Base-by-base conservation (phyloP, 106 monocot genomes). In the Dendrobium chrysotoxum region DNA sequence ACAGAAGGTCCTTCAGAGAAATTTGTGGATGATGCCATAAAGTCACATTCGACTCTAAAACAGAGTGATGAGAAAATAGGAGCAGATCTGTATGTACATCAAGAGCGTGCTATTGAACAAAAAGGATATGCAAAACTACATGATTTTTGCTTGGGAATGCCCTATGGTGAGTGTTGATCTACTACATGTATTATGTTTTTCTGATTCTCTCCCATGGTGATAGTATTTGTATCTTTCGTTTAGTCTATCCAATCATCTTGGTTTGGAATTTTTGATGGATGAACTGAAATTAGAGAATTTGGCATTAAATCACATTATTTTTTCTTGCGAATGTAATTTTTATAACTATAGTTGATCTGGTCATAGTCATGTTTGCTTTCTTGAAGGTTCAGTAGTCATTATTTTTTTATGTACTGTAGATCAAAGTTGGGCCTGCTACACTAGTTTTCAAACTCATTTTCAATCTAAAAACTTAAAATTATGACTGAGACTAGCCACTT, bases 121-220 rank as follows among this genome's bases (percentile, higher is more conserved):
- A 86, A 81, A 40, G 79, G 53, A n/a, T 58, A 82, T 68, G 86
- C 86, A 64, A 79, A 82, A 77, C 75, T 86, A 53, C 86, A 86
- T 75, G 86, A 86, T 38, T 86, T 86, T 82, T 86, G 86, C 78
- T 72, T 86, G 28, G 86, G 86, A 50, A 86, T 86, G 16, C 86
- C 86, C 16, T 86, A 82, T 72, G 86, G 82, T 86, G 76, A 79
- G 82, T 80, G 38, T n/a, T 74, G 0, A 74, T 42, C 21, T 74
- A 5, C 70, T 35, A 35, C 30, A 30, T 12, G 70, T 35, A 6
- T 31, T 70, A 35, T 35, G 2, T 38, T 70, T 28, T 26, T 11
- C 15, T 65, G 64, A 65, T 65, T 65, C 35, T 35, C 31, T 70
- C 12, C 21, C 68, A 68, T 35, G 70, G n/a, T 30, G 0, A 35